These are phyloP conservation scores for Lyophyllum atratum DNA, from an alignment of 768 basidiomycete species.

Conservation along the genomic window DNA sequence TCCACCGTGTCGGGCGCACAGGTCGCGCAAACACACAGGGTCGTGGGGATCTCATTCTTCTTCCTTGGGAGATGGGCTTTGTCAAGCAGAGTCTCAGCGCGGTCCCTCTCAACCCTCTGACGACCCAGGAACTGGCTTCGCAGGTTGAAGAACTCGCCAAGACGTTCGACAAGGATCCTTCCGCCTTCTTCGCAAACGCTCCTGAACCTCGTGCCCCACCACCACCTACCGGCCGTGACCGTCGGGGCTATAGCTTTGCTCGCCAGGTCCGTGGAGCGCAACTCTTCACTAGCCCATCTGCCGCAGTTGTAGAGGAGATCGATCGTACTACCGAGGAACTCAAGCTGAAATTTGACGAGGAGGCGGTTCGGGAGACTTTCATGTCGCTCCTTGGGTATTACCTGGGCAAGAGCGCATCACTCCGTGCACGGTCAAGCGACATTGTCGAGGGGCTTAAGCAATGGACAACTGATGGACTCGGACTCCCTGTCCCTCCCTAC, in stretches of 20 bases:
- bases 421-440: slow-evolving; percentile 44
- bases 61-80: slow-evolving; percentile 79
- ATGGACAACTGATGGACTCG: slow-evolving; percentile 62
- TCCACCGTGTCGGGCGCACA: slow-evolving; percentile 86
- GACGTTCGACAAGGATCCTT: slow-evolving; percentile 47
- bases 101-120: slow-evolving; percentile 69
- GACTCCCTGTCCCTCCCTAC: slow-evolving; percentile 51
- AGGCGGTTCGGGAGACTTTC: slow-evolving; percentile 61
- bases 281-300: slow-evolving; percentile 18
- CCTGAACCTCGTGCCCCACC: neutral
- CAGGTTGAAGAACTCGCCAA: slow-evolving; percentile 50
- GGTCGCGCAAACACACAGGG: slow-evolving; percentile 67
- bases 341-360: slow-evolving; percentile 41
- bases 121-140: slow-evolving; percentile 44
- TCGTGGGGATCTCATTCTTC: slow-evolving; percentile 77
- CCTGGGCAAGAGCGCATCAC: slow-evolving; percentile 45
- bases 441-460: slow-evolving; percentile 59
- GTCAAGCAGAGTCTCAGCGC: slow-evolving; percentile 59
- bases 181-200: slow-evolving; percentile 30
- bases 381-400: slow-evolving; percentile 76
- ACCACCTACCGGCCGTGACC: neutral
- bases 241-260: neutral
- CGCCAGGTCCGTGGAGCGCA: slow-evolving; percentile 2
- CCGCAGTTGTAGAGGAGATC: slow-evolving; percentile 26
- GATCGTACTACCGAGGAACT: slow-evolving; percentile 31